Conservation (phyloP, 2,329 filamentous ascomycete genomes). For the Lithohypha guttulata region DNA sequence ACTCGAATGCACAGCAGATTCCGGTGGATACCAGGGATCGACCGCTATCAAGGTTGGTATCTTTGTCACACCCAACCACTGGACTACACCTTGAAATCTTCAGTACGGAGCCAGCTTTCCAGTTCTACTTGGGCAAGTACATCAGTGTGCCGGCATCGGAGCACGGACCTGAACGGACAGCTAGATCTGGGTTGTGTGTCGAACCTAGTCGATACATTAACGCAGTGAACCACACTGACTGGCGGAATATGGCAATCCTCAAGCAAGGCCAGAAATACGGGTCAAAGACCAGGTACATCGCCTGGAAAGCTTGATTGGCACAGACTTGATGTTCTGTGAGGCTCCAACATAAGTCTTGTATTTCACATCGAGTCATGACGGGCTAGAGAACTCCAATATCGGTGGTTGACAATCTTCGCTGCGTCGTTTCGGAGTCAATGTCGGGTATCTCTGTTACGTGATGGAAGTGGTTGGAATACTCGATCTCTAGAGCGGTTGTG, state of each 20-base stretch:
- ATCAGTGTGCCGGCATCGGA: slow-evolving; percentile 61
- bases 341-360: too few species aligned
- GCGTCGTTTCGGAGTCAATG: too few species aligned
- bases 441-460: too few species aligned
- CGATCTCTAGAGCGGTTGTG: too few species aligned
- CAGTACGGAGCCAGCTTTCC: slow-evolving; percentile 91
- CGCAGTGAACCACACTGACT: slow-evolving; percentile 69
- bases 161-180: slow-evolving; percentile 50
- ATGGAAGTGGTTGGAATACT: too few species aligned
- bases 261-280: slow-evolving; percentile 81
- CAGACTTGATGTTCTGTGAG: too few species aligned
- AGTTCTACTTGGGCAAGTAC: slow-evolving; percentile 87
- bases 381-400: too few species aligned
- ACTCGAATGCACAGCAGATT: slow-evolving; percentile 48
- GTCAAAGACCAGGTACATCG: slow-evolving; percentile 68
- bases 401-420: too few species aligned
- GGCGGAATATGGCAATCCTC: slow-evolving; percentile 66
- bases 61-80: slow-evolving; percentile 62
- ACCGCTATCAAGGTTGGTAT: slow-evolving; percentile 56
- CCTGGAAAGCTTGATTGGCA: slow-evolving; percentile 47
- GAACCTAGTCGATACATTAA: slow-evolving; percentile 90
- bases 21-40: slow-evolving; percentile 55
- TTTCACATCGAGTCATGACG: too few species aligned
- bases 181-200: slow-evolving; percentile 74
- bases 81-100: slow-evolving; percentile 74